Percentiles rank a stretch among this genome's conserved stretches.
These are phyloP conservation scores for Cryptococcus neoformans DNA, from an alignment of 1,284 basidiomycete genomes.

Conservation along the genomic window DNA sequence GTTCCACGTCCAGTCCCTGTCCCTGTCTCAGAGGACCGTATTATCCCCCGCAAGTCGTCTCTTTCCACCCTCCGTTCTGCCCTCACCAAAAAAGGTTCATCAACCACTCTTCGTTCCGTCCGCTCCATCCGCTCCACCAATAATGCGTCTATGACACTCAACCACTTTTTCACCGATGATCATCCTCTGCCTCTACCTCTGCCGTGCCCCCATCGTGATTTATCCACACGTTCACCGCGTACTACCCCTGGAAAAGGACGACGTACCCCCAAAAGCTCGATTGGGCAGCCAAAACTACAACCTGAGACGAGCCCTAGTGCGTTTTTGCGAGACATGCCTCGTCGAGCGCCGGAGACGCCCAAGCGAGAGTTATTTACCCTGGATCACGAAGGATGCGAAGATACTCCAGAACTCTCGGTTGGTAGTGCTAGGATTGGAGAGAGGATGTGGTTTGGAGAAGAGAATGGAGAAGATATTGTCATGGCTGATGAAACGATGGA, in stretches of 20 bases:
- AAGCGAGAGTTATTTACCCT: constrained; percentile 3
- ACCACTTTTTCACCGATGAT: constrained; percentile 4
- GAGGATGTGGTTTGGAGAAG: constrained; percentile 1
- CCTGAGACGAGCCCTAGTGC: constrained; percentile 10
- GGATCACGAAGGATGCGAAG: neutral
- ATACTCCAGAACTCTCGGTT: neutral
- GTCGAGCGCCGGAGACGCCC: constrained; percentile 23
- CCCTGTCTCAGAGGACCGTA: constrained; percentile 6
- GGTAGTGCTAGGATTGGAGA: constrained; percentile 1
- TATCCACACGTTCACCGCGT: constrained; percentile 10
- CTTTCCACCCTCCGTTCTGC: constrained; percentile 22
- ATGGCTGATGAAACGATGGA: constrained; percentile 1
- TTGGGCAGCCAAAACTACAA: constrained; percentile 20
- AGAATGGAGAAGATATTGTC: neutral
- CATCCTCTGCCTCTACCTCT: constrained; percentile 12
- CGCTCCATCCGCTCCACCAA: constrained; percentile 4
- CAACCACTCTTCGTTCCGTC: constrained; percentile 21
- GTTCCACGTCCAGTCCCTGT: constrained; percentile 4
- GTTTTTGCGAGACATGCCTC: constrained; percentile 20
- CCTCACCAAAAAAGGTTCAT: constrained; percentile 21
- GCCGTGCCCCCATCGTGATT: constrained; percentile 1
- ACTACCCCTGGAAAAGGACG: neutral
- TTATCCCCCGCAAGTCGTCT: constrained; percentile 20
- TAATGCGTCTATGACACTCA: constrained; percentile 5
- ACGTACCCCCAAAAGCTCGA: constrained; percentile 22